phyloP scores from a whole-genome alignment of 169 alveolate genomes.

The Cyclospora cayetanensis region DNA sequence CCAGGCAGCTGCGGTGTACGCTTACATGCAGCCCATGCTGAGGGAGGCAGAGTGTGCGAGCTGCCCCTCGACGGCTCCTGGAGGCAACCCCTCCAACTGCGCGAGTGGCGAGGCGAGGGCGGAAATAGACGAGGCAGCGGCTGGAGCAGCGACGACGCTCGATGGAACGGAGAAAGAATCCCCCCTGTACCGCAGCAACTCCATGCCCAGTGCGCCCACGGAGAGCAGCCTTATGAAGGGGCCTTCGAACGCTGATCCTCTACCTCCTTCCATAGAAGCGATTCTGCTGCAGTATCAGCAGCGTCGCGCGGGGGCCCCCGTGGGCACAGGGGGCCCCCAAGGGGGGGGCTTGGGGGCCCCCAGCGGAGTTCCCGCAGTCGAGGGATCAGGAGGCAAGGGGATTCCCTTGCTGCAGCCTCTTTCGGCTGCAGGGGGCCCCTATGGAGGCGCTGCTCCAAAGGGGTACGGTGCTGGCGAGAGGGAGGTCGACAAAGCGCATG shows the following conservation, averaged over 20 bases:
- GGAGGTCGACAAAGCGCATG: not conserved
- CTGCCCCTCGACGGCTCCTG: not conserved
- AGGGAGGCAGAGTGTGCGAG: not conserved
- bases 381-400: not conserved
- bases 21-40: conserved; percentile 1
- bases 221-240: not conserved
- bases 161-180: not conserved
- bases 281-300: conserved; percentile 13
- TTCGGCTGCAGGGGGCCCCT: not conserved
- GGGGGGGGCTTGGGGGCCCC: not conserved
- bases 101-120: not conserved
- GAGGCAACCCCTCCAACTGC: not conserved
- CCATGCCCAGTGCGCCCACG: not conserved
- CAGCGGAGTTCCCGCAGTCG: not conserved
- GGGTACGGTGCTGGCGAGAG: not conserved
- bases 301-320: conserved; percentile 47
- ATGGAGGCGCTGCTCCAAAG: not conserved
- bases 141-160: not conserved
- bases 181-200: not conserved
- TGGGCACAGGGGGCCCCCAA: not conserved
- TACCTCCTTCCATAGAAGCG: conserved; percentile 37
- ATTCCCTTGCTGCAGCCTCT: not conserved
- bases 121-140: conserved; percentile 5
- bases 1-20: conserved; percentile 60
- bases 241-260: not conserved